These are phyloP conservation scores for Aspergillus pseudotamarii DNA, from an alignment of 2,329 filamentous ascomycete genomes.

Conservation along the genomic window DNA sequence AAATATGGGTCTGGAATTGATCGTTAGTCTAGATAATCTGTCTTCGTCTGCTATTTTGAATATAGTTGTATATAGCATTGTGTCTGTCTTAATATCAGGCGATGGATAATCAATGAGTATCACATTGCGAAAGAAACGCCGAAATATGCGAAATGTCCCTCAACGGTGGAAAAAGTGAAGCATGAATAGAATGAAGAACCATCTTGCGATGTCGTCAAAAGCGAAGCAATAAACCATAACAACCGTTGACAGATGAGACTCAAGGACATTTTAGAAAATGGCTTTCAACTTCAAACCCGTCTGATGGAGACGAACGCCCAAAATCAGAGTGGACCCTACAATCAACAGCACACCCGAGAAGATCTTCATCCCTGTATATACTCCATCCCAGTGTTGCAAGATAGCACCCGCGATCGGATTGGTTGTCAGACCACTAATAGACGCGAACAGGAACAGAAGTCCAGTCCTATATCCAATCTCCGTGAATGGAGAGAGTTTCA, in stretches of 20 bases:
- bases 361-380: conserved; percentile 4
- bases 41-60: background rate
- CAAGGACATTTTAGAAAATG: background rate
- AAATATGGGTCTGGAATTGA: background rate
- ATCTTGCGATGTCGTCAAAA: too few relatives aligned
- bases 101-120: too few relatives aligned
- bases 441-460: conserved; percentile 8
- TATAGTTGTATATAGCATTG: background rate
- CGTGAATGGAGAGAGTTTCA: background rate
- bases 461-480: conserved; percentile 17
- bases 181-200: too few relatives aligned
- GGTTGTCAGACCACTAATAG: conserved; percentile 11
- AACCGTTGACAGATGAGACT: too few relatives aligned
- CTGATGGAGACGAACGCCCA: background rate
- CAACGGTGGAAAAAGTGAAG: too few relatives aligned
- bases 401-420: conserved; percentile 14
- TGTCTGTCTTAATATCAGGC: background rate
- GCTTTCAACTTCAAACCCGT: background rate
- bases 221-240: too few relatives aligned
- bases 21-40: background rate
- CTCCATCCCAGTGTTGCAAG: background rate
- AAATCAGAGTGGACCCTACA: conserved; percentile 4
- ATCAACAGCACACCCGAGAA: conserved; percentile 8
- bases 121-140: too few relatives aligned
- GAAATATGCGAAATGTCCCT: too few relatives aligned